Base-by-base conservation (phyloP, 805 yeast genomes). In the Wickerhamiella lipophila region DNA sequence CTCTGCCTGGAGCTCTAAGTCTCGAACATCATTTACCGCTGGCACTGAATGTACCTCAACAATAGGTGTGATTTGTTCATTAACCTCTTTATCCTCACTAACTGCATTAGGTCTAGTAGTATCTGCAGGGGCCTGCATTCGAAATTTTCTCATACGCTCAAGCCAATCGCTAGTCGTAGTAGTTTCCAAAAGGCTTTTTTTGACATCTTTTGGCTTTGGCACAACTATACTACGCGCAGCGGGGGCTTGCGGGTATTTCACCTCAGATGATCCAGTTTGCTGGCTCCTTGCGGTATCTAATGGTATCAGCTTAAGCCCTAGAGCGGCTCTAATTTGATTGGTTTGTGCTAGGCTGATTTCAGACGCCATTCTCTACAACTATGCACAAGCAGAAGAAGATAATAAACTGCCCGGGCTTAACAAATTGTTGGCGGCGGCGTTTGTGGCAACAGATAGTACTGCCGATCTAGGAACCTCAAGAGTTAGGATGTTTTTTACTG, bases 341-440 rank as follows among this genome's bases (percentile, higher is more conserved):
- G 50, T 48, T n/a, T 48, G 39, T 25, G 35, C 47, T 12, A 48
- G 6, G 13, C 42, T 32, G n/a, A 48, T 25, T 29, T 48, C 47
- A 25, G 47, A 44, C 41, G 25, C 47, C 41, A 44, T 35, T 35
- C n/a, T n/a, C n/a, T n/a, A n/a, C n/a, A n/a, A 11, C 12, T 41
- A 6, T 29, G 32, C n/a, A 29, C 32, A 29, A 13, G 13, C 32
- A 6, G 32, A 5, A n/a, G 21, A 13, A 32, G 35, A 30, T 30
- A 6, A 6, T 19, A 6, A n/a, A 6, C 8, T 15, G 18, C 9
- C 38, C 8, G 38, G 11, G 38, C 5, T 32, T n/a, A 32, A 32
- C 11, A 32, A 15, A 7, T 15, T 34, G n/a, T 32, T 21, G 15
- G 47, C 53, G 6, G 53, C 51, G 22, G 36, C 23, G 44, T 51